phyloP scores from a whole-genome alignment of 1,139 yeast species.

The Taphrina flavorubra region DNA sequence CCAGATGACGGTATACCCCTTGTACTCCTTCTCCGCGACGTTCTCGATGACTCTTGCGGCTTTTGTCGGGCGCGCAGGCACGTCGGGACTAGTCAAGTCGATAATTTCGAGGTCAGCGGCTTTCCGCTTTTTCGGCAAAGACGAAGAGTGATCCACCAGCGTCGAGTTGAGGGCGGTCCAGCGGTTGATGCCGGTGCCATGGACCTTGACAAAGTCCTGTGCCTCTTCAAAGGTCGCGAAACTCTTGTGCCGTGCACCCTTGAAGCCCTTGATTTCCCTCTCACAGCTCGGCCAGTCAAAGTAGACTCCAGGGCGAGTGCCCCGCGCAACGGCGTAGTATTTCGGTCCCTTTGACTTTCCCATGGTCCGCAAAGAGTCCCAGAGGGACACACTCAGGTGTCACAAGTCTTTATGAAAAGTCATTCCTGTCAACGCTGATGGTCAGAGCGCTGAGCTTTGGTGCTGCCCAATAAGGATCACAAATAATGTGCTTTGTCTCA shows the following conservation, averaged over 20 bases:
- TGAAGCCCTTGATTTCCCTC: slow-evolving; percentile 58
- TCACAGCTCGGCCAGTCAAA: slow-evolving; percentile 45
- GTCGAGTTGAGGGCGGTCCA: not conserved
- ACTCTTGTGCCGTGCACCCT: slow-evolving; percentile 32
- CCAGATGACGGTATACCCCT: slow-evolving; percentile 53
- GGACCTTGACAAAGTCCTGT: slow-evolving; percentile 1
- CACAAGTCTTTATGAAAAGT: slow-evolving; percentile 4
- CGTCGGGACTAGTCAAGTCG: not conserved
- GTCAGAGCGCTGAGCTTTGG: no score
- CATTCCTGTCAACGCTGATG: not conserved
- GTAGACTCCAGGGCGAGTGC: slow-evolving; percentile 43
- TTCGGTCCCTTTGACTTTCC: slow-evolving; percentile 17
- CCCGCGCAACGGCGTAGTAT: slow-evolving; percentile 42
- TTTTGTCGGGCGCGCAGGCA: not conserved
- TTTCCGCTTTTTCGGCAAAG: not conserved
- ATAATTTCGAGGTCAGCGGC: not conserved
- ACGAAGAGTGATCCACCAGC: not conserved
- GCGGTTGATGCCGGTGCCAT: slow-evolving; percentile 5
- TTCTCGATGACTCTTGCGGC: not conserved
- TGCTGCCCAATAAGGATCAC: no score
- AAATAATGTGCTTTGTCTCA: not conserved
- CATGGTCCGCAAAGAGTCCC: slow-evolving; percentile 9
- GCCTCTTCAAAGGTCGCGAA: slow-evolving; percentile 28
- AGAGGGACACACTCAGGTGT: slow-evolving; percentile 3
- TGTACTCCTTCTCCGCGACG: not conserved